A percentile compares a stretch with the other conserved stretches of the same genome.
Conservation (phyloP, 1,284 basidiomycete genomes). For the Testicularia cyperi region DNA sequence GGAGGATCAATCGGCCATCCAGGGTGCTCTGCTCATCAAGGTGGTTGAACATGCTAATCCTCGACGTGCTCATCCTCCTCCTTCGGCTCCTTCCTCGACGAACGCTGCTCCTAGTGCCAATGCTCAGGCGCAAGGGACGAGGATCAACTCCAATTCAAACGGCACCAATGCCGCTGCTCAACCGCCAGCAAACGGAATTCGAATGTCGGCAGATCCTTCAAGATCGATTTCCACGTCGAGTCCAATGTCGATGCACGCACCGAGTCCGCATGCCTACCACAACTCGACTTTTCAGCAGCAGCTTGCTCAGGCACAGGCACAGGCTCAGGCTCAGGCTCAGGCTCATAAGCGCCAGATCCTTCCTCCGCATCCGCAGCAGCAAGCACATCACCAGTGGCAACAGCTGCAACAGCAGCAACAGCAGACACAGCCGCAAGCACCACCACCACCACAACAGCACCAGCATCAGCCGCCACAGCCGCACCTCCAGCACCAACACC, state of each 20-base stretch:
- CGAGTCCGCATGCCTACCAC: no score
- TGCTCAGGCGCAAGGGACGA: no score
- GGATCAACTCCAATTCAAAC: no score
- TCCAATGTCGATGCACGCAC: no score
- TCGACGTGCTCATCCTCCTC: slow-evolving; percentile 1
- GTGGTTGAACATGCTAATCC: slow-evolving; percentile 27
- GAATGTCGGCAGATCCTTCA: no score
- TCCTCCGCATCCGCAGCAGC: not conserved
- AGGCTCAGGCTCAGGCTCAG: no score
- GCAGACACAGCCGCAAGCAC: not conserved
- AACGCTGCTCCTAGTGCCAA: no score
- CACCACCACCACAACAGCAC: not conserved
- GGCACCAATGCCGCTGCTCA: not conserved
- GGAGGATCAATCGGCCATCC: slow-evolving; percentile 27
- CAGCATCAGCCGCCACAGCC: not conserved
- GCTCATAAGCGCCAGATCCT: no score
- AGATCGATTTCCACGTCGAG: no score
- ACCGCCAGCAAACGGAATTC: no score
- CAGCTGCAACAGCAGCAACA: not conserved
- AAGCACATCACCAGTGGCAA: not conserved
- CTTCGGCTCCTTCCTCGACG: not conserved
- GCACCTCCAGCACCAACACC: not conserved
- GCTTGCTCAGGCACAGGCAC: no score
- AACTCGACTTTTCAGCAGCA: no score
- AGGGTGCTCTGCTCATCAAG: slow-evolving; percentile 31